Conservation (phyloP, 2,329 filamentous ascomycete species). For the Acrocalymma vagum region DNA sequence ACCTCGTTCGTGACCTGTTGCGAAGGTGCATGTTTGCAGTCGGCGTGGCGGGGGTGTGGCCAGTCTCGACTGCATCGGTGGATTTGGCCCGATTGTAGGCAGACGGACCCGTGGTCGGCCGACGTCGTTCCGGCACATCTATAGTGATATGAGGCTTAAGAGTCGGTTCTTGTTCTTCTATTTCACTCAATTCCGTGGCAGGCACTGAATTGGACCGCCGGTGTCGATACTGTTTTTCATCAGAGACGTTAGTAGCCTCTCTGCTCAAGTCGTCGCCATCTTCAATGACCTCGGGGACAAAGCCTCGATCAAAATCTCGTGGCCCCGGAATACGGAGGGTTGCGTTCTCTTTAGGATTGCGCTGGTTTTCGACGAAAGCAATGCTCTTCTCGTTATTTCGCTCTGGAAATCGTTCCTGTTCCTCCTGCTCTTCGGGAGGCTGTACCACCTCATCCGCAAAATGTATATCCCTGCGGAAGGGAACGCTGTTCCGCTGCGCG, state of each 20-base stretch:
- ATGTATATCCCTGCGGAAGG: slow-evolving; percentile 64
- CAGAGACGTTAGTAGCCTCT: slow-evolving; percentile 32
- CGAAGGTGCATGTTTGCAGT: slow-evolving; percentile 27
- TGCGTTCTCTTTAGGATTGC: slow-evolving; percentile 74
- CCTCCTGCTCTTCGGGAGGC: too few species aligned
- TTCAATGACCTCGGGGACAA: slow-evolving; percentile 70
- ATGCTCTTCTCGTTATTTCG: slow-evolving; percentile 80
- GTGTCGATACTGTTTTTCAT: slow-evolving; percentile 17
- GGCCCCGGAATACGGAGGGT: slow-evolving; percentile 91
- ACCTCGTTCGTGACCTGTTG: slow-evolving; percentile 54
- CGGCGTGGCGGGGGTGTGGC: too few species aligned
- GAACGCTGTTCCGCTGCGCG: slow-evolving; percentile 2
- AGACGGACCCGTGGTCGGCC: slow-evolving; percentile 39
- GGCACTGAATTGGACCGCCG: slow-evolving; percentile 37
- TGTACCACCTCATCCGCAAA: slow-evolving; percentile 75
- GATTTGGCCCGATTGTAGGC: slow-evolving; percentile 31
- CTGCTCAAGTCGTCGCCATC: slow-evolving; percentile 44
- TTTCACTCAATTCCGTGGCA: slow-evolving; percentile 29
- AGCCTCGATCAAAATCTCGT: slow-evolving; percentile 85
- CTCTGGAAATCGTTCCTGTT: slow-evolving; percentile 59
- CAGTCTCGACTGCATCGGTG: slow-evolving; percentile 14
- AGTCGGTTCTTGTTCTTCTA: slow-evolving; percentile 50
- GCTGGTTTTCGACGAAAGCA: slow-evolving; percentile 84
- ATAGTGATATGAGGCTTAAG: slow-evolving; percentile 70
- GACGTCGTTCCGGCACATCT: slow-evolving; percentile 64